These are phyloP conservation scores for cucumber (Cucumis sativus) DNA, from an alignment of 306 rosid genomes.

Conservation along the genomic window Cucumber_9930_V3 NC_026655.2:7627001-7627500, in stretches of 20 bases:
- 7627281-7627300: constrained; percentile 84
- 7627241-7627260: constrained; percentile 94
- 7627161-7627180: constrained; percentile 71
- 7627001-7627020: constrained; percentile 18
- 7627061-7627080: constrained; percentile 88
- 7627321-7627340: constrained; percentile 85
- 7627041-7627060: constrained; percentile 76
- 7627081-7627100: constrained; percentile 89
- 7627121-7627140: constrained; percentile 84
- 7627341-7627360: constrained; percentile 67
- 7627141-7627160: constrained; percentile 78
- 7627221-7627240: constrained; percentile 94
- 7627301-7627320: constrained; percentile 84
- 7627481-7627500: constrained; percentile 98
- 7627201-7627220: constrained; percentile 80
- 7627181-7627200: constrained; percentile 85
- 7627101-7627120: constrained; percentile 81
- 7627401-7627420: constrained; percentile 54
- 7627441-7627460: constrained; percentile 88
- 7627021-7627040: constrained; percentile 67
- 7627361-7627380: constrained; percentile 59
- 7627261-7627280: constrained; percentile 92
- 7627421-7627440: constrained; percentile 90
- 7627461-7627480: constrained; percentile 88
- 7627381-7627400: constrained; percentile 43